These are phyloP conservation scores for Aspergillus latus DNA, from an alignment of 2,329 filamentous ascomycete species.

Conservation along the genomic window DNA sequence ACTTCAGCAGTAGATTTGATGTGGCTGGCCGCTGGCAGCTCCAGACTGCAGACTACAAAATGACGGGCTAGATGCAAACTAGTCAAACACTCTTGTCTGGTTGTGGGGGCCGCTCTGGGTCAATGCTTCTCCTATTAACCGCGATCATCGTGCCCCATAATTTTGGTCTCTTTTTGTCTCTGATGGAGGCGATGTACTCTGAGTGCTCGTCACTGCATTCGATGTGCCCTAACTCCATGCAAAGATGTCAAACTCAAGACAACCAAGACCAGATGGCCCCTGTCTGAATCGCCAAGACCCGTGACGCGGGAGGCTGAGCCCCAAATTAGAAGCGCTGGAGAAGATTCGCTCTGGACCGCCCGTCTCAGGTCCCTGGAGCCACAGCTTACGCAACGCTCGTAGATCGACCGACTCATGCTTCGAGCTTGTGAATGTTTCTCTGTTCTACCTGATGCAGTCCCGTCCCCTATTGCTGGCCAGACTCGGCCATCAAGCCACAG, in stretches of 20 bases:
- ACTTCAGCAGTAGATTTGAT: not conserved
- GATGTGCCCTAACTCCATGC: too few relatives aligned
- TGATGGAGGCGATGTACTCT: too few relatives aligned
- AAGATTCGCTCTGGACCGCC: conserved; percentile 2
- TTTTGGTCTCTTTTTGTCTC: too few relatives aligned
- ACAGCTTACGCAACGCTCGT: conserved; percentile 25
- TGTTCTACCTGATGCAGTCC: conserved; percentile 7
- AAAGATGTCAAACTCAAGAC: not conserved
- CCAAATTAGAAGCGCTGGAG: conserved; percentile 20
- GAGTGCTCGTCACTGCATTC: too few relatives aligned
- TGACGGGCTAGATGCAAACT: conserved; percentile 2
- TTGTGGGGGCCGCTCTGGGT: not conserved
- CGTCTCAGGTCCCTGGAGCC: conserved; percentile 17
- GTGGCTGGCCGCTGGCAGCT: not conserved
- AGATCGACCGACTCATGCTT: conserved; percentile 14
- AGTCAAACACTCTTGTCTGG: conserved; percentile 2
- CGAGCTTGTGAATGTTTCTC: not conserved
- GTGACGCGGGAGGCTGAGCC: conserved; percentile 14
- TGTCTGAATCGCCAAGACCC: conserved; percentile 17
- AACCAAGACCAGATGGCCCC: not conserved
- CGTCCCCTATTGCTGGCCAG: conserved; percentile 10
- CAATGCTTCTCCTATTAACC: not conserved
- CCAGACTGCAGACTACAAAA: not conserved
- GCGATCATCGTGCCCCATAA: not conserved
- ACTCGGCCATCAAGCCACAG: conserved; percentile 10